Base-by-base conservation (phyloP, 139 green algal genomes). In the Auxenochlorella pyrenoidosa region DNA sequence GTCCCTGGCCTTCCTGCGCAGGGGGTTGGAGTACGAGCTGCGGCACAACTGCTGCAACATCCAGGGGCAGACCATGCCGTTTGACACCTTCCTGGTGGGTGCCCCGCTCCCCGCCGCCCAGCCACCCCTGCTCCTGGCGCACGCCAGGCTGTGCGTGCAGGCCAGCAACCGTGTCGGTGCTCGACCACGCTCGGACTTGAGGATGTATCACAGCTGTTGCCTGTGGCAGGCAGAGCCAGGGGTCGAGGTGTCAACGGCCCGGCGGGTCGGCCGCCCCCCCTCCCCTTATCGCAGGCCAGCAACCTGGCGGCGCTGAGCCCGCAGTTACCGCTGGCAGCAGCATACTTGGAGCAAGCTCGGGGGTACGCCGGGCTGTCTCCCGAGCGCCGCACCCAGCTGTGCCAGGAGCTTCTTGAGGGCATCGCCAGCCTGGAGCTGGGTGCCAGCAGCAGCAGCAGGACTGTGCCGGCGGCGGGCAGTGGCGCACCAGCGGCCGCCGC, bases 31-130 rank as follows among this genome's bases (percentile, higher is more conserved):
- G 54, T 66, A 73, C 38, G 87, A 90, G 70, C 8, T 47, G 19
- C 24, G n/a, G 3, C 21, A 70, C 18, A 19, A 43, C 28, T 90
- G 22, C 30, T 28, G n/a, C 43, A 90, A 90, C 66, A 28, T 36
- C 4, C 65, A 87, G 32, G 87, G 87, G 1, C 30, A n/a, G 43
- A 18, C 34, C 5, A 36, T 26, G 16, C 12, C 54, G 8, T 90
- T 90, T n/a, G 68, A 78, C n/a, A 41, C 38, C 5, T 83, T 83
- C 58, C 18, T 88, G 73, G 54, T 81, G 47, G 70, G 51, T 58
- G 79, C 63, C 63, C 63, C 36, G 15, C 0, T n/a, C 3, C 34
- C 34, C 70, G 16, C 70, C 19, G 13, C 34, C 36, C 15, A 8
- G 36, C 70, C 34, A 2, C 6, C 47, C 47, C 47, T 54, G 47